Conservation (phyloP, 306 rosid genomes). For the Calophaca sinica region DNA sequence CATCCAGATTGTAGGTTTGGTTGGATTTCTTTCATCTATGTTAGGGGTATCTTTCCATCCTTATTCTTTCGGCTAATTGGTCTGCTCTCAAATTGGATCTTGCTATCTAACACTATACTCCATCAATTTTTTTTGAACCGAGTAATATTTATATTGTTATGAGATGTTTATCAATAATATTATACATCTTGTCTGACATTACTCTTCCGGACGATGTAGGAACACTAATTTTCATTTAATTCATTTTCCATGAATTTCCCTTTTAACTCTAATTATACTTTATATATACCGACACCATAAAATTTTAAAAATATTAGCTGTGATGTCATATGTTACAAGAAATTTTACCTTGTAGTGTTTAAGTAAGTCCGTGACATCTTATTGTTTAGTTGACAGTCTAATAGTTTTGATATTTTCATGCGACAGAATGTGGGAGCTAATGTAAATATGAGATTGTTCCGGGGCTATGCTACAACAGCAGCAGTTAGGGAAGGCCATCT, state of each 20-base stretch:
- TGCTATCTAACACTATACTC: slow-evolving; percentile 17
- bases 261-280: neutral
- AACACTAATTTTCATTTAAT: slow-evolving; percentile 2
- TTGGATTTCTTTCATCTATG: slow-evolving; percentile 37
- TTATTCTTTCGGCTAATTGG: slow-evolving; percentile 40
- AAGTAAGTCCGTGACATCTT: slow-evolving; percentile 31
- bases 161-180: neutral
- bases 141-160: too few species aligned
- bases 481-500: slow-evolving; percentile 64
- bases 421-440: slow-evolving; percentile 61
- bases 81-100: slow-evolving; percentile 22
- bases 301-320: slow-evolving; percentile 14
- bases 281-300: neutral
- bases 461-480: slow-evolving; percentile 69
- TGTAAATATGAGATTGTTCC: slow-evolving; percentile 63
- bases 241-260: neutral
- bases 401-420: neutral
- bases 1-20: slow-evolving; percentile 14
- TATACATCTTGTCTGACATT: slow-evolving; percentile 13
- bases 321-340: slow-evolving; percentile 25
- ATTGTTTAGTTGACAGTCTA: neutral
- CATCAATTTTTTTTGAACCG: neutral
- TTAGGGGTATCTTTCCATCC: slow-evolving; percentile 34
- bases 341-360: neutral
- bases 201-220: neutral